Evolutionary conservation across 2,329 filamentous ascomycete species (phyloP).

Genomic region (Penicillium sp.): DNA sequence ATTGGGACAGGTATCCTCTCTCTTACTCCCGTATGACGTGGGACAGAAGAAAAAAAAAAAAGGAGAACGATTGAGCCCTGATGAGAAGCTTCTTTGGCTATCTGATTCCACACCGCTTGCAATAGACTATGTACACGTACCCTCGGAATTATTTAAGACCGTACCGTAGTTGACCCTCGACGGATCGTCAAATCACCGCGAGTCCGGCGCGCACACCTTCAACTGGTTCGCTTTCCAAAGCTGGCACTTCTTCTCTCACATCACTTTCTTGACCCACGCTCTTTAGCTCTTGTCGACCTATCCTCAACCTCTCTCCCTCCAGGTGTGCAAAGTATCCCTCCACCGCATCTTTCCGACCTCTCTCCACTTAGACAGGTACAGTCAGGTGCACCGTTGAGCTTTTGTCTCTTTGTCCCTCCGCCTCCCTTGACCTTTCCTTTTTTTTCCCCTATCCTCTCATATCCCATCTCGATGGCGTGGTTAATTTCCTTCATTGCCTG

Average conservation of each 20-base stretch:
- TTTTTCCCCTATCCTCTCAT: not conserved
- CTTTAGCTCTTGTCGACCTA: not conserved
- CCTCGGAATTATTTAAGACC: slow-evolving; percentile 3
- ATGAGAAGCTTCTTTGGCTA: not conserved
- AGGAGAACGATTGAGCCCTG: not conserved
- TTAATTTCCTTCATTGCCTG: slow-evolving; percentile 12
- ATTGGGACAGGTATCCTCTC: not conserved
- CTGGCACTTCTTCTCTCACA: not conserved
- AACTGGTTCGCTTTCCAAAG: slow-evolving; percentile 7
- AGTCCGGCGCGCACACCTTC: slow-evolving; percentile 18
- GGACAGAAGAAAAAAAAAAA: not conserved
- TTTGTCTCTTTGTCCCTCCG: slow-evolving; percentile 2
- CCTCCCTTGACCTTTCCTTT: not conserved
- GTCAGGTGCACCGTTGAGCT: slow-evolving; percentile 12
- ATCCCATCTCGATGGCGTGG: slow-evolving; percentile 18
- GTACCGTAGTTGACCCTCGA: slow-evolving; percentile 7
- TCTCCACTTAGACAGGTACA: slow-evolving; percentile 19
- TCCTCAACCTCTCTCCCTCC: not conserved
- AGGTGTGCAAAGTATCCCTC: slow-evolving; percentile 3
- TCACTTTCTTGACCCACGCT: not conserved
- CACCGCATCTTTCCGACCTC: slow-evolving; percentile 7
- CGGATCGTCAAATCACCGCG: slow-evolving; percentile 27
- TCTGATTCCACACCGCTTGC: not conserved
- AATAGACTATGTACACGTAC: not conserved
- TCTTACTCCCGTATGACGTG: slow-evolving; percentile 2